These are phyloP conservation scores for Vaccinium vitisidaea DNA, from an alignment of 148 eudicot genomes.

Conservation along the genomic window DNA sequence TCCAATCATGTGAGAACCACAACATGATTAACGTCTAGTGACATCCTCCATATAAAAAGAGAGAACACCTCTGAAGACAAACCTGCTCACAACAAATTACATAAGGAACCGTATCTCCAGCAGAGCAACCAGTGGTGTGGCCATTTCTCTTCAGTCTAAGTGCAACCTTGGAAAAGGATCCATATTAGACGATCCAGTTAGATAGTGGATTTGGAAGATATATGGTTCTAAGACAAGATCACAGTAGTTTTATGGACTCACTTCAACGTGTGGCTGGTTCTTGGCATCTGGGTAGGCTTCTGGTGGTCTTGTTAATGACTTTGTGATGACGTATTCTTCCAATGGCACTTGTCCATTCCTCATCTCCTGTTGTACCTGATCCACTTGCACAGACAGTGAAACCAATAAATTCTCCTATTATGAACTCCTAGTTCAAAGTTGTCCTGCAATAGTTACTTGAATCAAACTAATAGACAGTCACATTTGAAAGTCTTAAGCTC, in stretches of 20 bases:
- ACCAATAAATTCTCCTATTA: not conserved
- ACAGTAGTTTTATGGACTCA: constrained; percentile 28
- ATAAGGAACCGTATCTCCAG: constrained; percentile 99
- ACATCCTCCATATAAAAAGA: constrained; percentile 1
- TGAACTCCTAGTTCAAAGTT: not conserved
- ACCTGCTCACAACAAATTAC: constrained; percentile 94
- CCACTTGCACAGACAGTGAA: constrained; percentile 12
- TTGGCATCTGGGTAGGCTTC: constrained; percentile 97
- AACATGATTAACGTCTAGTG: not conserved
- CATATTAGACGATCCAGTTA: not conserved
- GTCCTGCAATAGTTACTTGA: not conserved
- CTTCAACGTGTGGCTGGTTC: constrained; percentile 98
- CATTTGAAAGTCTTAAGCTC: not conserved
- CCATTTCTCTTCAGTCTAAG: constrained; percentile 79
- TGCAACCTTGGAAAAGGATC: constrained; percentile 67
- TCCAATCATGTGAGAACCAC: constrained; percentile 4
- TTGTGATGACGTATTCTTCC: constrained; percentile 88
- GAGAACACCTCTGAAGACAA: constrained; percentile 16
- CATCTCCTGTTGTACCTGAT: constrained; percentile 91
- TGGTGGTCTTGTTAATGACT: constrained; percentile 83
- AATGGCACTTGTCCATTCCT: constrained; percentile 82
- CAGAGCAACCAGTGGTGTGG: constrained; percentile 76
- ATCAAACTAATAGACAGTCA: not conserved
- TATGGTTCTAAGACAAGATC: not conserved
- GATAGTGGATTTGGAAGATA: not conserved